phyloP scores from a whole-genome alignment of 2,329 filamentous ascomycete genomes.

The Penicillium sp. region DNA sequence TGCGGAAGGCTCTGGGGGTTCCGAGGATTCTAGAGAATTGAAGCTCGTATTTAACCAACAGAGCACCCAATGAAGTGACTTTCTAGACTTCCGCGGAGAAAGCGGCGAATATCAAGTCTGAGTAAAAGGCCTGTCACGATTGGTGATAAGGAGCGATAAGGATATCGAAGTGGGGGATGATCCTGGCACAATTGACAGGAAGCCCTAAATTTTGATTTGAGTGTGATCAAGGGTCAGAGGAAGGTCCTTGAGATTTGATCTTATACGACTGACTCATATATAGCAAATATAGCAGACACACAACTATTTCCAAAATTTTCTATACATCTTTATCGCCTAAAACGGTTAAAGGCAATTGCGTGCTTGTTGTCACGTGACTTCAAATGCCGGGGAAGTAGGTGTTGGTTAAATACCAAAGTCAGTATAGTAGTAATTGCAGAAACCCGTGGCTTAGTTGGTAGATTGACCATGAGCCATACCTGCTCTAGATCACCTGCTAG shows the following conservation, averaged over 20 bases:
- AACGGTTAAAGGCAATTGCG: slow-evolving; percentile 4
- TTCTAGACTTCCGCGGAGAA: slow-evolving; percentile 25
- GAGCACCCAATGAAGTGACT: slow-evolving; percentile 1
- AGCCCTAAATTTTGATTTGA: neutral
- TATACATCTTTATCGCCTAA: neutral
- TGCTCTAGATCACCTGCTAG: neutral
- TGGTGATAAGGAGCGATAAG: slow-evolving; percentile 26
- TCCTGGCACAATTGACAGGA: neutral
- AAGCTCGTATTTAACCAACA: neutral
- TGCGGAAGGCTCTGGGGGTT: neutral
- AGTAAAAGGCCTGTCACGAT: slow-evolving; percentile 23
- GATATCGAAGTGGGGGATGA: slow-evolving; percentile 1
- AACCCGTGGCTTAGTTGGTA: neutral
- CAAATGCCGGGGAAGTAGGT: neutral
- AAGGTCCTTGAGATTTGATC: neutral
- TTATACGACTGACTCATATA: slow-evolving; percentile 1
- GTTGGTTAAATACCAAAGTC: too few species aligned
- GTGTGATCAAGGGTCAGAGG: neutral
- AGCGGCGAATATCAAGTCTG: slow-evolving; percentile 18
- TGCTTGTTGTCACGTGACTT: neutral
- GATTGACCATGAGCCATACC: neutral
- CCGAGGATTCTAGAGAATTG: neutral
- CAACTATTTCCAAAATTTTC: neutral
- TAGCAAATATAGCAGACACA: neutral
- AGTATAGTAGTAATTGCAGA: too few species aligned